Base-by-base conservation (phyloP, 2,329 filamentous ascomycete genomes). In the Apiospora marii region DNA sequence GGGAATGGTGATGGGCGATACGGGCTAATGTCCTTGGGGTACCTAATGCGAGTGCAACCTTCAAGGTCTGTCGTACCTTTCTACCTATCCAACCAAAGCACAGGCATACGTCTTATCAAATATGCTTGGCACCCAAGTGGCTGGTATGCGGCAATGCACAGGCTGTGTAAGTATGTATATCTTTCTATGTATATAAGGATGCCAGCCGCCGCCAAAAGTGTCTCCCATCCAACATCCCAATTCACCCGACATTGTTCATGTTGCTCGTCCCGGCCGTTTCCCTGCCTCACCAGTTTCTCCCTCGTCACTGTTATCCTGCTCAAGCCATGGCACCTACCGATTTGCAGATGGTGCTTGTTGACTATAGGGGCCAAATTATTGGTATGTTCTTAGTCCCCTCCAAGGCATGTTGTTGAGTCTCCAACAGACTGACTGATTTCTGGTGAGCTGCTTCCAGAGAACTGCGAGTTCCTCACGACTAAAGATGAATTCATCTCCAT, bases 401-500 rank as follows among this genome's bases (percentile, higher is more conserved):
- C 10, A 41, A 12, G 14, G 41, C 19, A n/a, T 41, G 34, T 24
- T 14, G 34, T 24, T n/a, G 22, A 64, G 53, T 41, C 8, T 14
- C 58, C 13, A n/a, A n/a, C 58, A 22, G 8, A 34, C 34, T 49
- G 27, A 49, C 24, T 24, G 19, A 43, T 12, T 30, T 4, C 27
- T 4, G 12, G 16, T 27, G 37, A 41, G 10, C 7, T 37, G 30
- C 43, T 41, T 3, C 10, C 16, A 74, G 73, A 72, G 78, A 81
- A 81, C 70, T 80, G 79, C 75, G 76, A 79, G 68, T 81, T 80
- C 71, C 71, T 81, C 72, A 71, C 77, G 22, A 69, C 53, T 34
- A 78, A 75, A 69, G 74, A 77, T 73, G 79, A 79, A 67, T 72
- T 74, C 16, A 72, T 81, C 67, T 73, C 74, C 30, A 75, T 80